Base-by-base conservation (phyloP, 2,329 filamentous ascomycete genomes). In the Dryadomyces quercus-mongolicae region DNA sequence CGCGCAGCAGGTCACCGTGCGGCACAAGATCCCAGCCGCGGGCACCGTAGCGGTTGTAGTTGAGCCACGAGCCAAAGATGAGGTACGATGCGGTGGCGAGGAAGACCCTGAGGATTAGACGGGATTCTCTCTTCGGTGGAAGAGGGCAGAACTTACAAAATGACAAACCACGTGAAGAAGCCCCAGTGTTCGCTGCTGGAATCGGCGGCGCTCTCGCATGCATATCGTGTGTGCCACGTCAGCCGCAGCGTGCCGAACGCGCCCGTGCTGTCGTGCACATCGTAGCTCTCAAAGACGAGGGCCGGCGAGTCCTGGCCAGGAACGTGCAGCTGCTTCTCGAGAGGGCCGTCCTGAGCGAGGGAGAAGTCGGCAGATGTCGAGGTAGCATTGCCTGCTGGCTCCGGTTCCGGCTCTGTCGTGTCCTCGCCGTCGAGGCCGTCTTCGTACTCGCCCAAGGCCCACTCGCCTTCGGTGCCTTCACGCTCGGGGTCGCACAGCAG, bases 11-110 rank as follows among this genome's bases (percentile, higher is more conserved):
- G 68, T 98, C 93, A 60, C 87, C 87, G 66, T 97, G 92, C 15
- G 93, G 93, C 18, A 97, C 75, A 18, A 96, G 77, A 64, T 97
- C 93, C 91, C 91, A 97, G 55, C 93, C 93, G 47, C 92, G 80
- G 52, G 92, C 91, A 49, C 92, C 92, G 69, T 95, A 95, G 58
- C 91, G 87, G 73, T 90, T 96, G 77, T 97, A 97, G 75, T 97
- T 97, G 67, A 97, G 83, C 93, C 93, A 98, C 20, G 91, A 95
- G 60, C 92, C 91, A 65, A 97, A 97, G 67, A 97, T 95, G 60
- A 98, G 84, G 71, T 97, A 98, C 22, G 91, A 74, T 2, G 93
- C 89, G 44, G 83, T 85, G 48, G 81, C 81, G 58, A 97, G 77
- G 78, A 98, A 98, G 56, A 85, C 72, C 61, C 91, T 95, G 60